Evolutionary conservation across 371 early-diverging fungal species (phyloP), one percentile per base, ranked within the genome.

Genomic region (Apophysomyces elegans): DNA sequence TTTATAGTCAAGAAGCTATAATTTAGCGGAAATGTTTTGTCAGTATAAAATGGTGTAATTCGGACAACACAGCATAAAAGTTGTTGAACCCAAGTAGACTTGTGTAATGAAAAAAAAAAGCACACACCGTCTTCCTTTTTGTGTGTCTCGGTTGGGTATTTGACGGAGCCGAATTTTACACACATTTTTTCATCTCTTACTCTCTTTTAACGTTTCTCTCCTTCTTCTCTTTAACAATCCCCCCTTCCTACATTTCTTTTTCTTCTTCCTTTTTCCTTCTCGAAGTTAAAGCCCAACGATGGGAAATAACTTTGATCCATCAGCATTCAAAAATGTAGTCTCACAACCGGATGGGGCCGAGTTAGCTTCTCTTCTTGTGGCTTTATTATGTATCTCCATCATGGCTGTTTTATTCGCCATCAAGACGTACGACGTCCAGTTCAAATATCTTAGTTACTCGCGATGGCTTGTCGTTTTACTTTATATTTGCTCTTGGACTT

Each of bases 401-500:
- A 75, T 79, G 71, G 67, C 75, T n/a, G 16, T 67, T 5, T 70
- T 83, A 16, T 78, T 80, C 64, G 83, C 80, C 11, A 75, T 78
- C 71, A 83, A 83, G 65, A 78, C 83, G 12, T 74, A 68, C 16
- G 74, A 75, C 39, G 73, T 80, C 4, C 69, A 70, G 39, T 67
- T 72, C 39, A 62, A 63, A 44, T 64, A 69, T 5, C 56, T 83
- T 63, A 76, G 76, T 59, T 78, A 75, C 62, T 70, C 77, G 1
- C 77, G 83, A 8, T 71, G 75, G 38, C 76, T 83, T 21, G 80
- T 83, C 50, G 62, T 80, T 45, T 14, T 35, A 1, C 72, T 83
- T 11, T 83, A 80, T 58, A 26, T 77, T 44, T 44, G 68, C 47
- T 83, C 83, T 1, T 83, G 83, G 83, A 73, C 75, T 44, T 83